Base-by-base conservation (phyloP, 495 filamentous ascomycete species). In the Lophiotrema nucula region DNA sequence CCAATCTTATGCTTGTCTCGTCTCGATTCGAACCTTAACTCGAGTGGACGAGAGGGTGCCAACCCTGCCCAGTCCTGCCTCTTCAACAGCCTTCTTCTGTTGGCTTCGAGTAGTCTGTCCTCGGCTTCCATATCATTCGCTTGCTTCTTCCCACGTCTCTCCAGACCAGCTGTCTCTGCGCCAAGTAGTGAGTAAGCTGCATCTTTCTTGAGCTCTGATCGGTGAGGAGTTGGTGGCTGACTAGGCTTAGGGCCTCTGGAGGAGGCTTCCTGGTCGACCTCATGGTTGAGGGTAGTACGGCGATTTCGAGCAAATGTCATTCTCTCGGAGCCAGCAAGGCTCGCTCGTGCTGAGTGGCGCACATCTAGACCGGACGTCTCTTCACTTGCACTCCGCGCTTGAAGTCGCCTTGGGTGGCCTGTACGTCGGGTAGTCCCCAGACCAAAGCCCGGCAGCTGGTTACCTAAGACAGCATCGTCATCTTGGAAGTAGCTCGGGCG, bases 31-130 rank as follows among this genome's bases (percentile, higher is more conserved):
- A 64, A 69, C 3, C 58, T 28, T 57, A 70, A 60, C 16, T 64
- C 59, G 11, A 69, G 19, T 19, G 67, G 70, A 4, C 60, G 56
- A 1, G 56, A 60, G 21, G 60, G 37, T 27, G 47, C 53, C 12
- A 74, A 52, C 0, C 66, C 65, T 11, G 62, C 58, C 72, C 72
- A 74, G 47, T 74, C 72, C 16, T 35, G 19, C 37, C 52, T 64
- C 3, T 53, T 37, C 2, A 74, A 63, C 3, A 74, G 62, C n/a
- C 66, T 35, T 26, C 47, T 53, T 22, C 66, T 69, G 35, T 47
- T 58, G 0, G 55, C 56, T 22, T 71, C 58, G 12, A 74, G 46
- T 23, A 45, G 22, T 12, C 42, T 11, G 22, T 55, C 53, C 22
- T 54, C 53, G 4, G 33, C 23, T 16, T 46, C 41, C 2, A 16